A percentile compares a stretch with the other conserved stretches of the same genome.
phyloP scores from a whole-genome alignment of 2,329 filamentous ascomycete genomes.

The Colletotrichum navitas region DNA sequence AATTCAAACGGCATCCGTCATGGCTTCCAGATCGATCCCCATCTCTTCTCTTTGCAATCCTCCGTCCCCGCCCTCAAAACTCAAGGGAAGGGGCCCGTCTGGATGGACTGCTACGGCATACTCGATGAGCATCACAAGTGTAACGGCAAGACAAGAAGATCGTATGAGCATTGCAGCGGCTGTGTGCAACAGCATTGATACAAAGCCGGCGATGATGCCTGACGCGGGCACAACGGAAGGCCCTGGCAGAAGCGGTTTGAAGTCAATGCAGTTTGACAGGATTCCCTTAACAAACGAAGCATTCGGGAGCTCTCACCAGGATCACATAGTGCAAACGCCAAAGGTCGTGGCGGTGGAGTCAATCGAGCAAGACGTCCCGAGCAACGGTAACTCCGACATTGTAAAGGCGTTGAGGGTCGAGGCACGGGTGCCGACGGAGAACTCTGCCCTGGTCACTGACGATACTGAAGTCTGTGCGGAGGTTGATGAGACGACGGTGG shows the following conservation, averaged over 20 bases:
- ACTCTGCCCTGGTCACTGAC: slow-evolving; percentile 32
- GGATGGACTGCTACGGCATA: slow-evolving; percentile 9
- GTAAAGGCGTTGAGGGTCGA: slow-evolving; percentile 26
- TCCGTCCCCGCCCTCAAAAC: slow-evolving; percentile 30
- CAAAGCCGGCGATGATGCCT: slow-evolving; percentile 8
- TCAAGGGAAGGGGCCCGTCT: not conserved
- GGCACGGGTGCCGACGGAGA: slow-evolving; percentile 27
- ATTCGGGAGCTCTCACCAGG: slow-evolving; percentile 5
- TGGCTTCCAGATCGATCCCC: slow-evolving; percentile 32
- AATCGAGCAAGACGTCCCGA: slow-evolving; percentile 24
- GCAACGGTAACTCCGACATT: slow-evolving; percentile 26
- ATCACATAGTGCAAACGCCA: slow-evolving; percentile 10
- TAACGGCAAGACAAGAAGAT: not conserved
- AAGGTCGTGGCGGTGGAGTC: slow-evolving; percentile 25
- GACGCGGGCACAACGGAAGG: slow-evolving; percentile 1
- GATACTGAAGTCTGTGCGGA: slow-evolving; percentile 32
- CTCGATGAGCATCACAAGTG: slow-evolving; percentile 1
- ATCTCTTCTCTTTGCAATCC: slow-evolving; percentile 39
- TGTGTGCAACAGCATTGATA: slow-evolving; percentile 15
- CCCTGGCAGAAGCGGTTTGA: slow-evolving; percentile 22
- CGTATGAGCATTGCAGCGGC: slow-evolving; percentile 39
- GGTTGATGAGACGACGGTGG: slow-evolving; percentile 36
- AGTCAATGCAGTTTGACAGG: slow-evolving; percentile 21
- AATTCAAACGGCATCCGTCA: slow-evolving; percentile 11
- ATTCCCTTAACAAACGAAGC: slow-evolving; percentile 14